These are phyloP conservation scores for Daldinia sp. DNA, from an alignment of 2,329 filamentous ascomycete genomes.

Conservation along the genomic window DNA sequence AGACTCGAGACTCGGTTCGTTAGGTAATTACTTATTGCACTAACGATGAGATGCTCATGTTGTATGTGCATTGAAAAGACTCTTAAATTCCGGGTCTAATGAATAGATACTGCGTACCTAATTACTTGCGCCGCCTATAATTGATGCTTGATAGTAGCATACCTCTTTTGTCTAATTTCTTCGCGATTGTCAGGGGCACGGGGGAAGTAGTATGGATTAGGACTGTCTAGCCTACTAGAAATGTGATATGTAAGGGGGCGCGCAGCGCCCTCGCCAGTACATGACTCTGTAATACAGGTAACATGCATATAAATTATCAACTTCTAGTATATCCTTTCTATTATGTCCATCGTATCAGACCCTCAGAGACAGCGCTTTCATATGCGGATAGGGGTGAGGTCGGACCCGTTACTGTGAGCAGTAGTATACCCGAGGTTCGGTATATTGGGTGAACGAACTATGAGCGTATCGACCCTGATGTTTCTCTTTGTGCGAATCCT, in stretches of 20 bases:
- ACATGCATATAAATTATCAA: too few relatives aligned
- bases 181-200: background rate
- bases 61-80: too few relatives aligned
- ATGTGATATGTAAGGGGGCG: too few relatives aligned
- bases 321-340: background rate
- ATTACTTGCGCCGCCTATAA: background rate
- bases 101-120: background rate
- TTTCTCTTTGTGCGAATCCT: background rate
- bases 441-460: background rate
- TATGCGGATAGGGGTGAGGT: background rate
- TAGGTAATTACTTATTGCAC: background rate
- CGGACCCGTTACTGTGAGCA: background rate
- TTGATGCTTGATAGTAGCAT: background rate
- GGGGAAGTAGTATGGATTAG: too few relatives aligned
- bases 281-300: too few relatives aligned
- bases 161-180: too few relatives aligned
- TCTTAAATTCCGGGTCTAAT: background rate
- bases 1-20: background rate
- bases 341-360: background rate
- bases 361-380: background rate
- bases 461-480: background rate
- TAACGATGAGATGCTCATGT: background rate
- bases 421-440: background rate
- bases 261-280: too few relatives aligned
- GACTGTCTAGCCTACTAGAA: too few relatives aligned